phyloP scores from a whole-genome alignment of 1,284 basidiomycete species.

The Chondrostereum purpureum region DNA sequence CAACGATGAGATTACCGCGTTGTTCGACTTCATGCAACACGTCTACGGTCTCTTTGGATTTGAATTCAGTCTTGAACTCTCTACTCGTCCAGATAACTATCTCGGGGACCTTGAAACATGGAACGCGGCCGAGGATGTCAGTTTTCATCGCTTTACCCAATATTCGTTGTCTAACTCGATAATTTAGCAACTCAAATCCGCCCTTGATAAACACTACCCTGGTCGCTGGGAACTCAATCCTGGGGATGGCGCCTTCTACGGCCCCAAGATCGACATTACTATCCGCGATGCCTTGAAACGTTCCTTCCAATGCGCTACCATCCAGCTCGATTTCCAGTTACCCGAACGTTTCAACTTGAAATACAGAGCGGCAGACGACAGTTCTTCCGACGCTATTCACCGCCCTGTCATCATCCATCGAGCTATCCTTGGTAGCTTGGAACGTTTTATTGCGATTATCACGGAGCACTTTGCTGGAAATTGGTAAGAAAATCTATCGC shows the following conservation, averaged over 20 bases:
- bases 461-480: conserved; percentile 98
- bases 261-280: conserved; percentile 97
- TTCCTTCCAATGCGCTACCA: conserved; percentile 97
- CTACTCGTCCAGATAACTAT: conserved; percentile 94
- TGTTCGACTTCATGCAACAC: conserved; percentile 94
- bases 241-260: conserved; percentile 96
- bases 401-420: conserved; percentile 98
- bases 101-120: conserved; percentile 88
- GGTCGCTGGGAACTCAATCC: conserved; percentile 94
- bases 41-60: conserved; percentile 98
- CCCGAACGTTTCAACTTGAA: conserved; percentile 97
- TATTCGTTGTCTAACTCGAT: too few relatives aligned
- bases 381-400: conserved; percentile 47
- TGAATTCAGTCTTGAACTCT: conserved; percentile 92
- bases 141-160: too few relatives aligned
- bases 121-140: conserved; percentile 80
- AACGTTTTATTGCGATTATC: conserved; percentile 95
- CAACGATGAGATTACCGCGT: conserved; percentile 77
- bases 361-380: conserved; percentile 76
- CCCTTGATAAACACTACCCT: conserved; percentile 83
- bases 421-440: conserved; percentile 91
- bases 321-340: conserved; percentile 98
- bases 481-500: conserved; percentile 54
- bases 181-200: conserved; percentile 78
- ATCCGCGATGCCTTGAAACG: conserved; percentile 90